A percentile compares a stretch with the other conserved stretches of the same genome.
Evolutionary conservation across 768 basidiomycete species (phyloP).

Genomic region (Tricholoma hemisulphureum): DNA sequence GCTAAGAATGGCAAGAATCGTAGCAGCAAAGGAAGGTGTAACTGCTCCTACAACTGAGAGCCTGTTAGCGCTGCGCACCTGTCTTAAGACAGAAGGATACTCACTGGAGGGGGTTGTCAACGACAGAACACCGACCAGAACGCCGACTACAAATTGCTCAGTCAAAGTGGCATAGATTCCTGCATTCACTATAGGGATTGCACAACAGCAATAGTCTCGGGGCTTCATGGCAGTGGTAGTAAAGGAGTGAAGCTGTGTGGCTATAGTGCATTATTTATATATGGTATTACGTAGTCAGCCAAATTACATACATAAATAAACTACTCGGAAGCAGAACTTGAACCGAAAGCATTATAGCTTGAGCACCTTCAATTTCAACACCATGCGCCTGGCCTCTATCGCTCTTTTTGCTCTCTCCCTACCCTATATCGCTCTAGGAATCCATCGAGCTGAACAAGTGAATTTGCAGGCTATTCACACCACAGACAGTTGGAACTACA

Average conservation of each 20-base stretch:
- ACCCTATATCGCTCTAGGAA: conserved; percentile 18
- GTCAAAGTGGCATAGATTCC: conserved; percentile 81
- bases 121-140: conserved; percentile 70
- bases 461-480: conserved; percentile 28
- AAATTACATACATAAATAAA: neutral
- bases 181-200: conserved; percentile 85
- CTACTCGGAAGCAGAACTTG: too few species aligned
- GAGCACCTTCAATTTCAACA: conserved; percentile 10
- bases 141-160: conserved; percentile 70
- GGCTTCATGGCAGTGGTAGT: conserved; percentile 57
- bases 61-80: conserved; percentile 4
- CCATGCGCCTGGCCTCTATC: conserved; percentile 21
- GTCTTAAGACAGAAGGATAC: conserved; percentile 29
- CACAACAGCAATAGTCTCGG: conserved; percentile 90
- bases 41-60: conserved; percentile 78
- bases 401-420: conserved; percentile 22
- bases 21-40: conserved; percentile 73
- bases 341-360: too few species aligned
- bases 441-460: conserved; percentile 21
- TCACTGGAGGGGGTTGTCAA: conserved; percentile 78
- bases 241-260: conserved; percentile 4
- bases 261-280: neutral
- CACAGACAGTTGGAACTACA: conserved; percentile 61
- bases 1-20: conserved; percentile 72
- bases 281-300: too few species aligned